A percentile compares a stretch with the other conserved stretches of the same genome.
Conservation (phyloP, 495 filamentous ascomycete species). For the Aspergillus olivimuriae region DNA sequence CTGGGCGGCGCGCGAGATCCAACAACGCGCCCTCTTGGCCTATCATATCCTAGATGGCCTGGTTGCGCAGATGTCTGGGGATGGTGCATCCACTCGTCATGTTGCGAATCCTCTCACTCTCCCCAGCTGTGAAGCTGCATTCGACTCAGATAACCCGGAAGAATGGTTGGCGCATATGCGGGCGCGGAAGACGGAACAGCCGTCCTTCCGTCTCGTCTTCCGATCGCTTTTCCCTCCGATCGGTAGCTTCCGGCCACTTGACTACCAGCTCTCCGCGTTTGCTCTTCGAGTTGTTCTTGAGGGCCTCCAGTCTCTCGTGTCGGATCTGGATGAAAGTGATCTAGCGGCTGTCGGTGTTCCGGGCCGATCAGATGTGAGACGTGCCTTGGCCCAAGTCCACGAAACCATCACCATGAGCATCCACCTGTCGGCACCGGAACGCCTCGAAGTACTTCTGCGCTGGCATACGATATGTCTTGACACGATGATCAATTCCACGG, state of each 20-base stretch:
- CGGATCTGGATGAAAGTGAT: conserved; percentile 35
- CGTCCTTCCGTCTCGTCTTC: conserved; percentile 37
- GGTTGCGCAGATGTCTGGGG: conserved; percentile 41
- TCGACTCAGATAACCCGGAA: conserved; percentile 36
- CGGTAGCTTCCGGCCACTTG: conserved; percentile 25
- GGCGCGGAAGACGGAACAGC: conserved; percentile 23
- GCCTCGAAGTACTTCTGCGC: conserved; percentile 38
- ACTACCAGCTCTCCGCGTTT: conserved; percentile 37
- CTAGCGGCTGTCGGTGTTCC: conserved; percentile 35
- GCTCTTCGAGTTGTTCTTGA: conserved; percentile 40
- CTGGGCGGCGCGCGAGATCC: conserved; percentile 42
- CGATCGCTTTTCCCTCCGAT: conserved; percentile 34
- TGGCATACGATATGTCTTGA: conserved; percentile 46
- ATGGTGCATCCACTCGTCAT: conserved; percentile 37
- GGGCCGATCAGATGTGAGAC: conserved; percentile 31
- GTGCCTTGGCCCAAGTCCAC: conserved; percentile 38
- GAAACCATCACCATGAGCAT: conserved; percentile 35
- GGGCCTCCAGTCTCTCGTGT: conserved; percentile 39
- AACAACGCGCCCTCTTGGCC: conserved; percentile 40
- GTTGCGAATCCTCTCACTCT: conserved; percentile 35
- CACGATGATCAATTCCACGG: conserved; percentile 36
- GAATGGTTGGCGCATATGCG: conserved; percentile 38
- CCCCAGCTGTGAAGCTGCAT: conserved; percentile 37
- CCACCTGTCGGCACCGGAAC: conserved; percentile 31
- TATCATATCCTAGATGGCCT: conserved; percentile 45